Evolutionary conservation across 1,139 yeast species (phyloP), one percentile per base, ranked within the genome.

Genomic region (Pichia sp.): DNA sequence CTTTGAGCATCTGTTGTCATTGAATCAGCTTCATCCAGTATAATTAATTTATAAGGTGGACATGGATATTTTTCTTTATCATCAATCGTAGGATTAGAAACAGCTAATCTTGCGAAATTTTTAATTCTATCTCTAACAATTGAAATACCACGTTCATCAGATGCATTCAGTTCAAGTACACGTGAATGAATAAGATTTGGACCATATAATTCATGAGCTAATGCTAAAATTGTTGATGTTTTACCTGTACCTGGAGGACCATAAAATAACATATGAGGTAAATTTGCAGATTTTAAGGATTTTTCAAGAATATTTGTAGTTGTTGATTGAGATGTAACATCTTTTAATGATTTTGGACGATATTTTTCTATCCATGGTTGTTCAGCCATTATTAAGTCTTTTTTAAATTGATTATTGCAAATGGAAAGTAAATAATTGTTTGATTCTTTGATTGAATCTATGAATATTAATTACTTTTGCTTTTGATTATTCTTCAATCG

Each of bases 161-260:
- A 87, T 3, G 97, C 98, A 64, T 92, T 92, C 55, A 92, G 72
- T 64, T 92, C 98, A 50, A 92, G 68, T 0, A 92, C 96, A 55
- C 97, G 73, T 25, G 82, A 67, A 58, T 82, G 84, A 62, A 76
- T 76, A 42, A 89, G 69, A 20, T 60, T 62, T 2, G 92, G 92
- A 0, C 87, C 97, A 59, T 79, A 90, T 39, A 90, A 67, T 58
- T 87, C 90, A 56, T 80, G 83, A 1, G 96, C 90, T 53, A 90
- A 69, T 2, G 97, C 97, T 43, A 90, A 67, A 40, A 90, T 83
- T 0, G 97, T 90, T 1, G 97, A 87, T 0, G 97, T 90, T 59
- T 90, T 90, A 50, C 97, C 97, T 0, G 97, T 90, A 30, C 97
- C 97, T 42, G 97, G 97, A 6, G 97, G 97, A 0, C 97, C 97